Conservation (phyloP, 176 grass and related monocot species). For the Tillandsia fasciculata region DNA sequence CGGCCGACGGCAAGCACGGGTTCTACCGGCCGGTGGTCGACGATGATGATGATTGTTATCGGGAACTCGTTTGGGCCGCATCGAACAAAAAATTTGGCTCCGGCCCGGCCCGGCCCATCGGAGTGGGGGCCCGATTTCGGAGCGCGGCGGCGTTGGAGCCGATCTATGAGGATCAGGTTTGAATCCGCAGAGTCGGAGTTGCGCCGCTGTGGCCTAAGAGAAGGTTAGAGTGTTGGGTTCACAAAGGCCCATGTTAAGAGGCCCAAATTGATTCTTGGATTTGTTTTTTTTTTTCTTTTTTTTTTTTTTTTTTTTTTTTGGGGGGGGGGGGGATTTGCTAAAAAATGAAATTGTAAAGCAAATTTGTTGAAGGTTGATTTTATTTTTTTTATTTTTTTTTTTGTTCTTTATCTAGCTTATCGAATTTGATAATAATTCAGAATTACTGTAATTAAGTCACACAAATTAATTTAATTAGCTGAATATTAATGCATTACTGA, state of each 20-base stretch:
- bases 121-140: constrained; percentile 28
- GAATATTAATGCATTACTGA: too few relatives aligned
- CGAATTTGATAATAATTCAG: too few relatives aligned
- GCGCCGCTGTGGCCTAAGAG: constrained; percentile 15
- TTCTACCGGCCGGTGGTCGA: constrained; percentile 33
- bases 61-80: constrained; percentile 32
- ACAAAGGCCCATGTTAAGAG: not conserved
- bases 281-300: not conserved
- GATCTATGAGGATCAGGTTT: constrained; percentile 38
- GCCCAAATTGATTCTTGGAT: not conserved
- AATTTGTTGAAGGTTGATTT: too few relatives aligned
- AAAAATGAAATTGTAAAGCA: not conserved
- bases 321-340: not conserved
- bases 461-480: too few relatives aligned
- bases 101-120: not conserved
- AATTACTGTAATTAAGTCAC: too few relatives aligned
- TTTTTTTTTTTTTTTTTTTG: not conserved
- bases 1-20: constrained; percentile 39
- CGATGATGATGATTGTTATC: constrained; percentile 5
- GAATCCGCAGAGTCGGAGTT: constrained; percentile 34
- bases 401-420: too few relatives aligned
- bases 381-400: too few relatives aligned
- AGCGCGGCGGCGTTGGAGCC: constrained; percentile 42
- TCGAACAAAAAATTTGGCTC: not conserved
- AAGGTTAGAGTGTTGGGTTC: not conserved